Conservation (phyloP, 106 monocot genomes). For the Platanthera guangdongensis region DNA sequence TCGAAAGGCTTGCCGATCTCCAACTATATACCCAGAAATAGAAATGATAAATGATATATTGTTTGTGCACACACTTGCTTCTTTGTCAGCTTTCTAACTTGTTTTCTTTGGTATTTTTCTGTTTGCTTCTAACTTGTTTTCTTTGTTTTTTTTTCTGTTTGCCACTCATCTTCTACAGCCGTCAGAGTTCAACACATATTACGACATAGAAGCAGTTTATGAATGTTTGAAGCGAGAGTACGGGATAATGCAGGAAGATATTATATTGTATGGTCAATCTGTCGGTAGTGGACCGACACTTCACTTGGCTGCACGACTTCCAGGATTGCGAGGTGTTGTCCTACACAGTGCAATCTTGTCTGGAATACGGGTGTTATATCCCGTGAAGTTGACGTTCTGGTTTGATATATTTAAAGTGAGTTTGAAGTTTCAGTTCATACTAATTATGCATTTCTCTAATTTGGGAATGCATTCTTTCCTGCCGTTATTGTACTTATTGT, state of each 20-base stretch:
- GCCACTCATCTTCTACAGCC: conserved; percentile 37
- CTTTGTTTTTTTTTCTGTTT: conserved; percentile 3
- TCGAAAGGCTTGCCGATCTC: background rate
- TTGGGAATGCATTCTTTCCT: background rate
- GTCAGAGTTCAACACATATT: conserved; percentile 88
- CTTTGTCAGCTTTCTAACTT: background rate
- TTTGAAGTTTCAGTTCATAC: background rate
- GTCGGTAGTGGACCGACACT: conserved; percentile 95
- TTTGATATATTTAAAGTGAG: conserved; percentile 95
- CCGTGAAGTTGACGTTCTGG: conserved; percentile 91
- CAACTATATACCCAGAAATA: background rate
- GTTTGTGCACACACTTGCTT: background rate
- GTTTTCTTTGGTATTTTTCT: conserved; percentile 8
- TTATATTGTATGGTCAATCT: conserved; percentile 93
- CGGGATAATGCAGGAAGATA: conserved; percentile 61
- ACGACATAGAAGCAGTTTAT: conserved; percentile 93
- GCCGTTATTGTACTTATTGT: background rate
- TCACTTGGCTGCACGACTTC: conserved; percentile 64
- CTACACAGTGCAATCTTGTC: conserved; percentile 94
- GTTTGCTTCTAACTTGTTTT: background rate
- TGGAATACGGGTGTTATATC: conserved; percentile 86
- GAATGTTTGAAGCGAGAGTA: conserved; percentile 77
- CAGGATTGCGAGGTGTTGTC: conserved; percentile 65
- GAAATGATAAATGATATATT: background rate
- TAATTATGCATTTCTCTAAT: background rate